Evolutionary conservation across 306 rosid species (phyloP).

Genomic region (Begonia loranthoides): DNA sequence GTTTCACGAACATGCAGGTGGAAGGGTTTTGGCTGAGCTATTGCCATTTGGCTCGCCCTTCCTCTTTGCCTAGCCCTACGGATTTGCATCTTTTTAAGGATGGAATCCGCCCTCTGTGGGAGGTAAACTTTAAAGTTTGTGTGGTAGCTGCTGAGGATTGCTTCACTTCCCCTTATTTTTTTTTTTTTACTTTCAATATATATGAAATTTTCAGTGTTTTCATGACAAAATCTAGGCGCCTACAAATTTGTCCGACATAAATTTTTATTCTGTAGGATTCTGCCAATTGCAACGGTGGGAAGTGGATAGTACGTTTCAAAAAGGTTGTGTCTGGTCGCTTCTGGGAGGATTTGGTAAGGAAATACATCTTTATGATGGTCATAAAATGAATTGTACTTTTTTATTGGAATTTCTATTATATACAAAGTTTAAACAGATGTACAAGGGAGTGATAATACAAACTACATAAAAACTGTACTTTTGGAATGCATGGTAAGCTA

Average conservation of each 20-base stretch:
- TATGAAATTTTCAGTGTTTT: not conserved
- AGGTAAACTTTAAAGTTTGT: constrained; percentile 28
- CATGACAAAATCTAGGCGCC: not conserved
- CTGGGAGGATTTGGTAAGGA: constrained; percentile 90
- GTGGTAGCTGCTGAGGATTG: no score
- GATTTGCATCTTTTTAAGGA: constrained; percentile 93
- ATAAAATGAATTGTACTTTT: no score
- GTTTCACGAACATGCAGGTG: constrained; percentile 26
- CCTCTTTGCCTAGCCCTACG: constrained; percentile 84
- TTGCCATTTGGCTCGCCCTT: constrained; percentile 79
- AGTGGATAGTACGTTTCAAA: constrained; percentile 86
- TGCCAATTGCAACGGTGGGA: constrained; percentile 94
- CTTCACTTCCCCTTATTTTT: no score
- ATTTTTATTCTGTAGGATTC: constrained; percentile 38
- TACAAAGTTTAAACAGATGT: no score
- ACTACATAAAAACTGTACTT: no score
- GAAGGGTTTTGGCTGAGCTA: constrained; percentile 92
- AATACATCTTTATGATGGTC: not conserved
- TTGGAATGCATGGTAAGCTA: no score
- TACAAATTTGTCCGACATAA: no score
- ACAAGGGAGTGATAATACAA: no score
- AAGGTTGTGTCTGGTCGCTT: constrained; percentile 83
- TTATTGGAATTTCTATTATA: no score
- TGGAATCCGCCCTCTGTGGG: constrained; percentile 95
- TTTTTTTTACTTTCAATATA: constrained; percentile 2